phyloP scores from a whole-genome alignment of 1,284 basidiomycete genomes.

The Fistulinella cinereoalba region DNA sequence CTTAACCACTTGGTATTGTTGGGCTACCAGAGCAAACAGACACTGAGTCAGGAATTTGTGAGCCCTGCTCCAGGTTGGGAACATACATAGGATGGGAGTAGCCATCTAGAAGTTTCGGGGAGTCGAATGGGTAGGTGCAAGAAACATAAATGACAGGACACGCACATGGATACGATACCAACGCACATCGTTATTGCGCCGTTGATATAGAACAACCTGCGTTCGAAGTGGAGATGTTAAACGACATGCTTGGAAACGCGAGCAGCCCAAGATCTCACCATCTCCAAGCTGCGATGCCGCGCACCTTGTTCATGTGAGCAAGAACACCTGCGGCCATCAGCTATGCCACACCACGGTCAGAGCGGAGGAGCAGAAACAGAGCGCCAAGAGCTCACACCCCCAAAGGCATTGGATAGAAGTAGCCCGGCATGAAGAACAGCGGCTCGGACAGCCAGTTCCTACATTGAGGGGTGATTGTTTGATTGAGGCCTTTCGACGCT shows the following conservation, averaged over 20 bases:
- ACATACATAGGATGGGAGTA: constrained; percentile 54
- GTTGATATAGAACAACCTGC: constrained; percentile 60
- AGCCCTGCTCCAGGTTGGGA: neutral
- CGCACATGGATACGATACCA: constrained; percentile 56
- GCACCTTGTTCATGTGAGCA: constrained; percentile 61
- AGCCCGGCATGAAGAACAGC: constrained; percentile 68
- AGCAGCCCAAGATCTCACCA: constrained; percentile 41
- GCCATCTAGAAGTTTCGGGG: constrained; percentile 36
- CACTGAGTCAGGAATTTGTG: neutral
- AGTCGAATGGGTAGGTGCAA: neutral
- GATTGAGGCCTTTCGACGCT: neutral
- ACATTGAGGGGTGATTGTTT: neutral
- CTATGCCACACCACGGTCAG: constrained; percentile 28
- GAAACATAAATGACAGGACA: neutral
- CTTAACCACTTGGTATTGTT: constrained; percentile 67
- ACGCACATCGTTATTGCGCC: constrained; percentile 56
- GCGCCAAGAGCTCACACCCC: constrained; percentile 46
- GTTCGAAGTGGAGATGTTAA: neutral
- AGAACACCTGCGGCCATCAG: constrained; percentile 71
- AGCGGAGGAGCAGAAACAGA: constrained; percentile 4
- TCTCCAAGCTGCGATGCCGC: constrained; percentile 70
- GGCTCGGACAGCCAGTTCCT: constrained; percentile 68
- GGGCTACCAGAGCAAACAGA: constrained; percentile 38
- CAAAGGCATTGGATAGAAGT: constrained; percentile 77
- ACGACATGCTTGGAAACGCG: neutral